A percentile compares a stretch with the other conserved stretches of the same genome.
Evolutionary conservation across 495 filamentous ascomycete species (phyloP).

Genomic region (Xylaria castorea): DNA sequence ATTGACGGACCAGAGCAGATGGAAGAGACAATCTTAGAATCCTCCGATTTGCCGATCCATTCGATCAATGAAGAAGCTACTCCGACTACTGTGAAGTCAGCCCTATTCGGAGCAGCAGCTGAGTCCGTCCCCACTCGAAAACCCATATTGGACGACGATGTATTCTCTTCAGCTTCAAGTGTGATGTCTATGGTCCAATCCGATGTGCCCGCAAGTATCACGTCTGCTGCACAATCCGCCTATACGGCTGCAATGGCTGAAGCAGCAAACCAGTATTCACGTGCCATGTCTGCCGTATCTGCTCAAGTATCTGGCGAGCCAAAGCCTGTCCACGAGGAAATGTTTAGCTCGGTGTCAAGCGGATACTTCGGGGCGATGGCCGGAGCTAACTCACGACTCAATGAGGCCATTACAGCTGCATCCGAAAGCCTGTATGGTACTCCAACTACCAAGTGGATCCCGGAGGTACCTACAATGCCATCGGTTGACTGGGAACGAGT

Average conservation of each 20-base stretch:
- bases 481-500: slow-evolving; percentile 47
- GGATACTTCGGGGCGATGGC: slow-evolving; percentile 71
- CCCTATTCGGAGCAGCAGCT: slow-evolving; percentile 53
- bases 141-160: slow-evolving; percentile 50
- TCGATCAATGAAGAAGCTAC: slow-evolving; percentile 28
- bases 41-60: slow-evolving; percentile 30
- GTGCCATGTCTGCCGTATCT: slow-evolving; percentile 69
- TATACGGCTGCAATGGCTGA: slow-evolving; percentile 66
- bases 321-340: slow-evolving; percentile 64
- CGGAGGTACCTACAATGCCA: slow-evolving; percentile 40
- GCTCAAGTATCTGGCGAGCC: slow-evolving; percentile 70
- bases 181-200: slow-evolving; percentile 68
- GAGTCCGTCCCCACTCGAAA: slow-evolving; percentile 50
- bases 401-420: slow-evolving; percentile 55
- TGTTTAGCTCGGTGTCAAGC: slow-evolving; percentile 70
- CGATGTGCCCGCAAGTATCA: slow-evolving; percentile 43
- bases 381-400: slow-evolving; percentile 64
- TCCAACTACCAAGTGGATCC: slow-evolving; percentile 43
- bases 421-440: slow-evolving; percentile 55
- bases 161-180: slow-evolving; percentile 61
- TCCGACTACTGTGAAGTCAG: slow-evolving; percentile 46
- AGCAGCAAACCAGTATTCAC: slow-evolving; percentile 68
- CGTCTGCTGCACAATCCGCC: slow-evolving; percentile 57
- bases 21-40: slow-evolving; percentile 35
- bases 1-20: slow-evolving; percentile 37